Conservation (phyloP, 179 eudicot genomes). For the Carnegiea gigantea region DNA sequence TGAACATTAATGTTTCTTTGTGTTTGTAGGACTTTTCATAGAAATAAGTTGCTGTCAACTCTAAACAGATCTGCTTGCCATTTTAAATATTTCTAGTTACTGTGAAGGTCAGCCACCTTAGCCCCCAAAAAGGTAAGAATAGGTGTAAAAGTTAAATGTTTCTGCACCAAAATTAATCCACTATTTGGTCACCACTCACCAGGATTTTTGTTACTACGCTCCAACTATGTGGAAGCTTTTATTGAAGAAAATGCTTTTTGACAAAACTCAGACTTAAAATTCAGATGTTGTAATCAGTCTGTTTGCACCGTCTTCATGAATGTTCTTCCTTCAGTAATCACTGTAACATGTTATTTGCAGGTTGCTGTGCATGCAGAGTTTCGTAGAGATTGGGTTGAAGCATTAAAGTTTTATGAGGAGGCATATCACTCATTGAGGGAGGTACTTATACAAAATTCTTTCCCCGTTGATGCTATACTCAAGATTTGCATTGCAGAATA, state of each 20-base stretch:
- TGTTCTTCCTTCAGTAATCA: background rate
- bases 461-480: background rate
- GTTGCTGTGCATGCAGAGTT: slow-evolving; percentile 99
- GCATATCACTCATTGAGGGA: slow-evolving; percentile 84
- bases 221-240: background rate
- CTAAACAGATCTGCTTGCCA: background rate
- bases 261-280: background rate
- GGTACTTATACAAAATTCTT: slow-evolving; percentile 40
- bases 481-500: too few species aligned
- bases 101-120: background rate
- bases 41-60: slow-evolving; percentile 1
- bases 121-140: background rate
- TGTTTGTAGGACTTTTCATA: background rate
- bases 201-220: background rate
- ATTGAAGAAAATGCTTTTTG: background rate
- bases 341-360: slow-evolving; percentile 40
- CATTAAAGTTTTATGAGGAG: slow-evolving; percentile 83
- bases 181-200: background rate
- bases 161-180: background rate
- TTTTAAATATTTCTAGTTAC: background rate
- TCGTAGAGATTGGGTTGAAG: slow-evolving; percentile 98
- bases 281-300: background rate
- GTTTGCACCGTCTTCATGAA: background rate
- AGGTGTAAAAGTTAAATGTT: background rate
- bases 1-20: background rate